Conservation (phyloP, 2,329 filamentous ascomycete species). For the Monilinia laxa region DNA sequence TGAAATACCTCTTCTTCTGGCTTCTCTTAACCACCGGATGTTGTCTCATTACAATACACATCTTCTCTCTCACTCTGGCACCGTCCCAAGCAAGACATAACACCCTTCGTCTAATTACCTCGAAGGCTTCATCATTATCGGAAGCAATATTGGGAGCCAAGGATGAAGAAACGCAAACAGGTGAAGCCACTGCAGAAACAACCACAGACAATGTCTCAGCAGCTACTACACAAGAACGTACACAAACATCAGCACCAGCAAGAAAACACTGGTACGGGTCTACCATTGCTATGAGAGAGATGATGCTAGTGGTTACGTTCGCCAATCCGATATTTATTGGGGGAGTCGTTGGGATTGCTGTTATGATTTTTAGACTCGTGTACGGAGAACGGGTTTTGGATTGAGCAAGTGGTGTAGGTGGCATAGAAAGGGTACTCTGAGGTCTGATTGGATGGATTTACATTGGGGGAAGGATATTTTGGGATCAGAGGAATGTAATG, state of each 20-base stretch:
- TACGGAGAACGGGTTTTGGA: neutral
- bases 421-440: neutral
- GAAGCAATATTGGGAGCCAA: no score
- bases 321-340: constrained; percentile 2
- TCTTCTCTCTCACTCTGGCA: constrained; percentile 4
- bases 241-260: fast-evolving
- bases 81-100: no score
- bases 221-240: no score
- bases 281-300: neutral
- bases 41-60: constrained; percentile 7
- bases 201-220: no score
- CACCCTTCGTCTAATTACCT: neutral
- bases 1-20: constrained; percentile 6
- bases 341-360: neutral
- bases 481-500: neutral
- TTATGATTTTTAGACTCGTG: neutral
- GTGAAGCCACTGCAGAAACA: neutral
- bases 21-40: neutral
- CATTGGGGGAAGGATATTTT: neutral
- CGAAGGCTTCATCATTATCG: neutral
- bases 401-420: neutral
- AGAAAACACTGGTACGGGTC: neutral
- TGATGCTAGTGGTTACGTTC: neutral
- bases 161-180: neutral
- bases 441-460: neutral